Percentiles rank a stretch among this genome's conserved stretches.
Conservation (phyloP, 2,329 filamentous ascomycete species). For the Penicillium sp. region DNA sequence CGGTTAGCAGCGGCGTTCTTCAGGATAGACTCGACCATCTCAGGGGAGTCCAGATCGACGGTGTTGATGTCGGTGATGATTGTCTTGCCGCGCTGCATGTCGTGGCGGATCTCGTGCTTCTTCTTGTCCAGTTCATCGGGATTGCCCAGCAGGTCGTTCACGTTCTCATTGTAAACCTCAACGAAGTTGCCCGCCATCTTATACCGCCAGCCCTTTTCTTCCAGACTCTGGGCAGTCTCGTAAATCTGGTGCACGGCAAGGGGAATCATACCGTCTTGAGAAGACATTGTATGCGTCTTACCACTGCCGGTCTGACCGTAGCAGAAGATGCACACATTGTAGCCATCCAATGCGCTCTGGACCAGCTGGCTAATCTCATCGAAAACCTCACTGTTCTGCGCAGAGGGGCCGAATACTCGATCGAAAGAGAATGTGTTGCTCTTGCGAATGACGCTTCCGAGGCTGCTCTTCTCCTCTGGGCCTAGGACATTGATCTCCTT, state of each 20-base stretch:
- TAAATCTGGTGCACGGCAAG: constrained; percentile 91
- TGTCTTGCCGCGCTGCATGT: constrained; percentile 75
- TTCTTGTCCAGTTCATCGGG: constrained; percentile 69
- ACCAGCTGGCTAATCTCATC: constrained; percentile 95
- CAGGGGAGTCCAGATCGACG: constrained; percentile 70
- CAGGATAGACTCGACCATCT: constrained; percentile 75
- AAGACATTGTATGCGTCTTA: constrained; percentile 96
- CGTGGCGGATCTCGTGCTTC: constrained; percentile 86
- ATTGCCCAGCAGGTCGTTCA: constrained; percentile 79
- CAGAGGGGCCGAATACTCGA: constrained; percentile 75
- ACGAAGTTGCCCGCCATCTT: constrained; percentile 92
- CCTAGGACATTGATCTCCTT: constrained; percentile 82
- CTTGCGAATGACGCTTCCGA: constrained; percentile 71
- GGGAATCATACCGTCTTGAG: constrained; percentile 88
- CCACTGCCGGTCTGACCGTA: constrained; percentile 97
- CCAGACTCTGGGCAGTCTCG: constrained; percentile 72
- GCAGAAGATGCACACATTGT: constrained; percentile 98
- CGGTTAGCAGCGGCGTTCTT: constrained; percentile 77
- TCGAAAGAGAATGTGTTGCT: constrained; percentile 87
- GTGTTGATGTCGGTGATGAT: constrained; percentile 74
- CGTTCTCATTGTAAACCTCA: constrained; percentile 96
- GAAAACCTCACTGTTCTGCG: constrained; percentile 82
- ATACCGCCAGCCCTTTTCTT: constrained; percentile 91
- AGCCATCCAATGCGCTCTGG: constrained; percentile 91
- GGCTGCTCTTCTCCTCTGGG: constrained; percentile 74